These are phyloP conservation scores for Heliamphora exappendiculata DNA, from an alignment of 148 eudicot species.

Conservation along the genomic window DNA sequence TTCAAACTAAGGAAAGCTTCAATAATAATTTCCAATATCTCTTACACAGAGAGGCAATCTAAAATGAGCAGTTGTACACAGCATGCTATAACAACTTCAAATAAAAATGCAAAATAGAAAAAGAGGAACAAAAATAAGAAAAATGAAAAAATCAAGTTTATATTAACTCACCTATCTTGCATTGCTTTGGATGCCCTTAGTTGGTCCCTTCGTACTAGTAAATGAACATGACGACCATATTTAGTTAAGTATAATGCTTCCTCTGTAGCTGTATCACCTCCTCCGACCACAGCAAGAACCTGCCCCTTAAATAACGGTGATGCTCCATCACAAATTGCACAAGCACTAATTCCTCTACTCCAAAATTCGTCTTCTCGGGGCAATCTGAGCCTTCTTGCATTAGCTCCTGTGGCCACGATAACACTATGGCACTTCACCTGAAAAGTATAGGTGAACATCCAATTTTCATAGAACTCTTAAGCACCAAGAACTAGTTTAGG, in stretches of 20 bases:
- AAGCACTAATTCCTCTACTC: constrained; percentile 99
- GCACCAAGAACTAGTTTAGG: constrained; percentile 2
- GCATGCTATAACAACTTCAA: background rate
- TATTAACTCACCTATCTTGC: constrained; percentile 82
- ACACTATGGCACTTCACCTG: constrained; percentile 86
- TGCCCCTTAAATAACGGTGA: constrained; percentile 98
- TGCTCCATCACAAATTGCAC: constrained; percentile 99
- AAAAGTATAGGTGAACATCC: constrained; percentile 18
- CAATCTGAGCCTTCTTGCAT: constrained; percentile 72
- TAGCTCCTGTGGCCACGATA: constrained; percentile 91
- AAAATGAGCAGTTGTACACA: background rate
- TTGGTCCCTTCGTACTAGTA: constrained; percentile 80
- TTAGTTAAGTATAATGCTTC: constrained; percentile 94
- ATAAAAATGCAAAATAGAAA: background rate
- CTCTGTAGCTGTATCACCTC: constrained; percentile 99
- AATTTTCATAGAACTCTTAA: background rate
- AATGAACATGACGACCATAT: constrained; percentile 94
- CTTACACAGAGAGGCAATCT: background rate
- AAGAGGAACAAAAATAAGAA: background rate
- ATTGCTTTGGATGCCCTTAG: constrained; percentile 96
- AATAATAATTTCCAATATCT: background rate
- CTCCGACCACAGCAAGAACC: constrained; percentile 98
- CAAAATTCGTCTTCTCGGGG: constrained; percentile 97
- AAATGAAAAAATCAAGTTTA: background rate
- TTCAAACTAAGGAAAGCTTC: background rate